phyloP scores from a whole-genome alignment of 176 grass and related monocot species.

The Zoysia japonica region DNA sequence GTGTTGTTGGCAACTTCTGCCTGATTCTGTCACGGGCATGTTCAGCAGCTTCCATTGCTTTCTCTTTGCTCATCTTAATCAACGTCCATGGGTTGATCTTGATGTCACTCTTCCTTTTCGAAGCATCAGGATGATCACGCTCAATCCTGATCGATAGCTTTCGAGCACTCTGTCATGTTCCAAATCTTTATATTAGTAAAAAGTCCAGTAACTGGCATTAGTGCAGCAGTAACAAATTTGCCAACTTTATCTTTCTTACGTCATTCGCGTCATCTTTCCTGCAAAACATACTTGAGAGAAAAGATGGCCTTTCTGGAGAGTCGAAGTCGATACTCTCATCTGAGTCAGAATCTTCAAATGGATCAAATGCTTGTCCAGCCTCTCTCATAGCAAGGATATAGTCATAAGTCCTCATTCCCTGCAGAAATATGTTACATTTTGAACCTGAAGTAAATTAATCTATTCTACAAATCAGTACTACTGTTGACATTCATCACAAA shows the following conservation, averaged over 20 bases:
- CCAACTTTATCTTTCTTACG: constrained; percentile 40
- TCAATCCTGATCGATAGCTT: constrained; percentile 86
- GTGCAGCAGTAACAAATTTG: neutral
- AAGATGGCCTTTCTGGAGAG: constrained; percentile 62
- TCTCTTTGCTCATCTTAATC: constrained; percentile 89
- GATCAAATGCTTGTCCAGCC: constrained; percentile 57
- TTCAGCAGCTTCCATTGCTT: constrained; percentile 75
- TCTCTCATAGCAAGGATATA: constrained; percentile 98
- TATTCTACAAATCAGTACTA: neutral
- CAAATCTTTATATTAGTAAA: constrained; percentile 37
- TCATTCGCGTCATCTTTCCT: constrained; percentile 51
- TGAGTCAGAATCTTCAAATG: constrained; percentile 74
- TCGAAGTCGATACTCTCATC: constrained; percentile 74
- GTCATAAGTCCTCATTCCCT: constrained; percentile 99
- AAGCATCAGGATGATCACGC: constrained; percentile 48
- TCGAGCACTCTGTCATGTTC: constrained; percentile 53
- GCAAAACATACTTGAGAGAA: constrained; percentile 61
- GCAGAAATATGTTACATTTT: neutral
- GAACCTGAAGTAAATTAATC: neutral
- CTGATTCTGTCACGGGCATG: constrained; percentile 72
- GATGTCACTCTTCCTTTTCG: constrained; percentile 59
- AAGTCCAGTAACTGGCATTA: neutral
- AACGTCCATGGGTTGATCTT: constrained; percentile 89
- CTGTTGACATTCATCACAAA: neutral
- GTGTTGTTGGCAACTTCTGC: constrained; percentile 52